phyloP scores from a whole-genome alignment of 1,139 yeast genomes.

The Maudiozyma humilis region DNA sequence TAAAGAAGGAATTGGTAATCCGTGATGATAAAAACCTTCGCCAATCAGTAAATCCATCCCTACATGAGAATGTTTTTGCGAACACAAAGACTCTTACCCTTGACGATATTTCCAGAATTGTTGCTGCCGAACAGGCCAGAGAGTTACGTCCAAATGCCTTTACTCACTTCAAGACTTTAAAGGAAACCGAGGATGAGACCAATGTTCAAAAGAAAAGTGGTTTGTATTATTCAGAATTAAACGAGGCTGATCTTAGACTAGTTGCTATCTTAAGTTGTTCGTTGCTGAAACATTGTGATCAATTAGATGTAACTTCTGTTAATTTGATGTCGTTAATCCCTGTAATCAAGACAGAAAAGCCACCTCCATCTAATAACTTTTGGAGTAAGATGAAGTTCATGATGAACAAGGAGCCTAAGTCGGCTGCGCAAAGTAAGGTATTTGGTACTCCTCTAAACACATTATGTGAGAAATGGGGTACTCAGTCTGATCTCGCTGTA shows the following conservation, averaged over 20 bases:
- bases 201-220: constrained; percentile 25
- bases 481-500: constrained; percentile 78
- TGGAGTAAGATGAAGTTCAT: constrained; percentile 63
- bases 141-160: constrained; percentile 52
- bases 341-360: constrained; percentile 12
- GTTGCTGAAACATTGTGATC: constrained; percentile 17
- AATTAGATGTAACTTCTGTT: constrained; percentile 9
- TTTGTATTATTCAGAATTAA: constrained; percentile 66
- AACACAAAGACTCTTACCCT: constrained; percentile 81
- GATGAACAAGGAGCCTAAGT: constrained; percentile 30
- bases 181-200: constrained; percentile 27
- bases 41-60: constrained; percentile 3
- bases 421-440: constrained; percentile 36
- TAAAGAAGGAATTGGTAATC: constrained; percentile 16
- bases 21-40: constrained; percentile 22
- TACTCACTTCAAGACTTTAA: constrained; percentile 29
- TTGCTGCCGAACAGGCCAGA: constrained; percentile 93
- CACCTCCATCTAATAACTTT: constrained; percentile 32
- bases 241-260: constrained; percentile 40
- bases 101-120: constrained; percentile 94
- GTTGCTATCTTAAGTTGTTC: constrained; percentile 56
- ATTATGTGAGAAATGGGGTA: constrained; percentile 69
- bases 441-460: constrained; percentile 75
- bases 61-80: constrained; percentile 52
- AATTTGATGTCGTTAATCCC: constrained; percentile 15